These are phyloP conservation scores for Stipa capillata DNA, from an alignment of 176 grass and related monocot genomes.

Conservation along the genomic window DNA sequence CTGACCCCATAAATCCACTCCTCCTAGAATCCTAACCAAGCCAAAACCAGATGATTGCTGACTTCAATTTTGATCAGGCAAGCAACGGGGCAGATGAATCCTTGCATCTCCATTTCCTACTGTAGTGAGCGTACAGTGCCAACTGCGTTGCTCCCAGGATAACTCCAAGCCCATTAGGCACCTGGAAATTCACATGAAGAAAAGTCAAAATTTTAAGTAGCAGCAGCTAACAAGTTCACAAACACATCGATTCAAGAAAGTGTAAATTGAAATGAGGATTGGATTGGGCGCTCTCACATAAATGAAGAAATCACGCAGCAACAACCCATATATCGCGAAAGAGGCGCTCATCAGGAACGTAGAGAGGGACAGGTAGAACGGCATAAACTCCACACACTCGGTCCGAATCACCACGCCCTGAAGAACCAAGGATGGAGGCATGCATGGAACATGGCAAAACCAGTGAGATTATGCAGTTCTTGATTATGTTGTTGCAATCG, in stretches of 20 bases:
- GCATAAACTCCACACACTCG: conserved; percentile 89
- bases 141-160: conserved; percentile 55
- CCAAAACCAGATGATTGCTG: not conserved
- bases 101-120: conserved; percentile 32
- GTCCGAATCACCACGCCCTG: conserved; percentile 79
- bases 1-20: not conserved
- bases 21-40: too few species aligned
- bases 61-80: conserved; percentile 11
- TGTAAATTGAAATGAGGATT: not conserved
- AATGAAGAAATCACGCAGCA: conserved; percentile 65
- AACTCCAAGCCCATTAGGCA: conserved; percentile 73
- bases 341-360: conserved; percentile 61
- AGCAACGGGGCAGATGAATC: conserved; percentile 28
- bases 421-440: not conserved
- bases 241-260: not conserved
- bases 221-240: too few species aligned
- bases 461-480: not conserved
- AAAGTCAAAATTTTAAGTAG: too few species aligned
- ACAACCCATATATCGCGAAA: conserved; percentile 54
- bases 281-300: conserved; percentile 43
- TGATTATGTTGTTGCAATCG: not conserved
- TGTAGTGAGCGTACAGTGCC: conserved; percentile 62
- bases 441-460: too few species aligned
- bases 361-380: conserved; percentile 77
- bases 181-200: conserved; percentile 24